Base-by-base conservation (phyloP, 371 early-diverging fungal species). In the Dichotomocladium elegans region DNA sequence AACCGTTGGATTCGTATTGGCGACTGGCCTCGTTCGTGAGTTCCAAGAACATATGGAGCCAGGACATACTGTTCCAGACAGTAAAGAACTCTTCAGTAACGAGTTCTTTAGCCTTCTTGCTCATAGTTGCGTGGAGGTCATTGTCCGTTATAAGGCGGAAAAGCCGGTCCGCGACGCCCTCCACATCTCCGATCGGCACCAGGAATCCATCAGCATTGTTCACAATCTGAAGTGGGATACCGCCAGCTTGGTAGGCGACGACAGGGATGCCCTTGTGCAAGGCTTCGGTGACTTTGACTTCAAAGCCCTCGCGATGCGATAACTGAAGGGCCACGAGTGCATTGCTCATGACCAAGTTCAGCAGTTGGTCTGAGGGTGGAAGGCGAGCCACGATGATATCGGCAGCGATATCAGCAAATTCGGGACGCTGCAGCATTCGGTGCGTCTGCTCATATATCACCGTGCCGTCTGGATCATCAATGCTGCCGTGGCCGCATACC, bases 251-350 rank as follows among this genome's bases (percentile, higher is more conserved):
- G 15, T 57, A 88, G 5, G 85, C 87, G 45, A 90, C 60, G 2
- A 87, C 83, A 4, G 88, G 88, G 5, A 82, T 63, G 40, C 70
- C 81, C 61, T 94, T 92, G 26, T 79, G 65, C 19, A 92, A 70
- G 3, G 90, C 82, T 54, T 94, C 94, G 3, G 93, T 92, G n/a
- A 94, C 89, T 68, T 94, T 94, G 74, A 94, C 83, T 67, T 94
- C 93, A 42, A 91, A 92, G 11, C 94, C 94, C 74, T 93, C 93
- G 37, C 90, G 80, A 34, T 83, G 83, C 2, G 90, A 90, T 8
- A 94, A 74, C 68, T 94, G 94, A 27, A 90, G 66, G 6, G 88
- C 85, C 17, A 88, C 80, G 55, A 80, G 60, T 3, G 91, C 85
- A 24, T 85, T 80, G 24, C 85, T 69, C 25, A 93, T 44, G 14